Percentiles rank a stretch among this genome's conserved stretches.
These are phyloP conservation scores for Pythium sukuiense DNA, from an alignment of 352 stramenopile species.

Conservation along the genomic window DNA sequence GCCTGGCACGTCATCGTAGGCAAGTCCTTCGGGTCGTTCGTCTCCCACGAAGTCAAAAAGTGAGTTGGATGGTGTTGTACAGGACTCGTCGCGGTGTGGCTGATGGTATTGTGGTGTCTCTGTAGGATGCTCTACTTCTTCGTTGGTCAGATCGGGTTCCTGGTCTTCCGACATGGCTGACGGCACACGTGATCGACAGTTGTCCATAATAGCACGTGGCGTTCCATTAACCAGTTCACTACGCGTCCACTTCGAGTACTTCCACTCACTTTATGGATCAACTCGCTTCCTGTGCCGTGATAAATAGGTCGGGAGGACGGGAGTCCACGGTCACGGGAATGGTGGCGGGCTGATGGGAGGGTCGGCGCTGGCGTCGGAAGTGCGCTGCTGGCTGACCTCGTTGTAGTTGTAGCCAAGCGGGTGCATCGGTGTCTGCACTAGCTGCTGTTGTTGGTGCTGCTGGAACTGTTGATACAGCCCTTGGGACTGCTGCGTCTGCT, in stretches of 20 bases:
- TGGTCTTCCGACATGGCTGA: constrained; percentile 74
- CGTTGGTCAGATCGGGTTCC: constrained; percentile 75
- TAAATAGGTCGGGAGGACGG: constrained; percentile 8
- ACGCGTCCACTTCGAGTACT: background rate
- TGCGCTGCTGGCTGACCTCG: background rate
- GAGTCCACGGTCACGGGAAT: background rate
- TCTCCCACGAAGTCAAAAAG: constrained; percentile 86
- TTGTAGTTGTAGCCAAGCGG: constrained; percentile 2
- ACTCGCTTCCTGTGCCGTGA: background rate
- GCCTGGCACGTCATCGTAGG: constrained; percentile 85
- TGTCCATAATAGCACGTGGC: constrained; percentile 12
- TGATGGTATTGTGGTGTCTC: background rate
- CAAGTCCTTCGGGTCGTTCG: constrained; percentile 86
- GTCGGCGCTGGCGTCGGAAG: constrained; percentile 2
- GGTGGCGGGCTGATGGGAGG: background rate
- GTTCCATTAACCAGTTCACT: constrained; percentile 8
- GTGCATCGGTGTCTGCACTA: background rate
- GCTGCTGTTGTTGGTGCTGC: constrained; percentile 31
- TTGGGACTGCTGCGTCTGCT: constrained; percentile 17
- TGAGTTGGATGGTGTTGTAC: constrained; percentile 22
- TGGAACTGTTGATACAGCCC: constrained; percentile 30
- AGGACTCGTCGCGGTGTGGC: background rate
- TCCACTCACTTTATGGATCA: too few relatives aligned
- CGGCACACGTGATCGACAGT: background rate
- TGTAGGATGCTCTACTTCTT: constrained; percentile 84